Evolutionary conservation across 2,329 filamentous ascomycete genomes (phyloP).

Genomic region (Monilinia laxa): DNA sequence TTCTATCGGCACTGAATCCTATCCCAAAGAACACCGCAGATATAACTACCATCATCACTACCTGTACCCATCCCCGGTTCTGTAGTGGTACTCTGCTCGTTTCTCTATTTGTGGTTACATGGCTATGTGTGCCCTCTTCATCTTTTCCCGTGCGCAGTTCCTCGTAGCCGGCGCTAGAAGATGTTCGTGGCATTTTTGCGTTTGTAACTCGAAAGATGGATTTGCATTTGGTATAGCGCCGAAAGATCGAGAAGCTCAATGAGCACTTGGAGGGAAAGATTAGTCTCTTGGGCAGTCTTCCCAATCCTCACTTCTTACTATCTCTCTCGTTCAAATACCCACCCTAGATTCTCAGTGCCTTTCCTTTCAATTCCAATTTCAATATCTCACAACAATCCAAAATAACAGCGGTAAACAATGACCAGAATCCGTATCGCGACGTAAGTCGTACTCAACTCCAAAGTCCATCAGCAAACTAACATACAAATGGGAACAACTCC

Average conservation of each 20-base stretch:
- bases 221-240: too few species aligned
- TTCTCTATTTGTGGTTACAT: neutral
- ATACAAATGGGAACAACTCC: neutral
- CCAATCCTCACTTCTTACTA: too few species aligned
- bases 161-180: neutral
- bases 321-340: too few species aligned
- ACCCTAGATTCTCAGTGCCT: too few species aligned
- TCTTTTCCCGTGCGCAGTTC: neutral
- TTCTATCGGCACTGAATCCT: neutral
- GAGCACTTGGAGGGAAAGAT: too few species aligned
- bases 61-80: constrained; percentile 5
- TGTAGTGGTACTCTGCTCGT: neutral
- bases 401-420: too few species aligned
- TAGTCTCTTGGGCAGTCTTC: too few species aligned
- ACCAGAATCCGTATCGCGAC: too few species aligned
- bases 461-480: neutral
- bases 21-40: neutral
- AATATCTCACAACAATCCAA: too few species aligned
- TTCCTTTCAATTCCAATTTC: too few species aligned
- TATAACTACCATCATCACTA: neutral
- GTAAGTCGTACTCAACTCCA: too few species aligned
- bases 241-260: too few species aligned
- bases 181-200: constrained; percentile 3
- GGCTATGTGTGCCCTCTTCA: neutral
- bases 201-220: neutral